Base-by-base conservation (phyloP, 2,329 filamentous ascomycete genomes). In the Penicillium vulpinum region DNA sequence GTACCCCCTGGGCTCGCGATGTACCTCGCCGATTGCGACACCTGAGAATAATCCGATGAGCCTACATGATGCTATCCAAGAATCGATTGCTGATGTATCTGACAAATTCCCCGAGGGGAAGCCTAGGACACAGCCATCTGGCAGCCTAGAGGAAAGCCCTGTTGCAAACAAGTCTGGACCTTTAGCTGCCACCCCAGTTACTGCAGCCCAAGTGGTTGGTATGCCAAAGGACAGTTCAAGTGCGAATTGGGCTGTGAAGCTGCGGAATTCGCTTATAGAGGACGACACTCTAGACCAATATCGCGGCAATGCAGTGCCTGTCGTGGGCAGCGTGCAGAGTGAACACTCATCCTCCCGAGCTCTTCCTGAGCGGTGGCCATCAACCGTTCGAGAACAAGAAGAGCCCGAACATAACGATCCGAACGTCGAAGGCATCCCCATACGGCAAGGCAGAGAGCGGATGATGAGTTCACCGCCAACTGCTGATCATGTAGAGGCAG, bases 1-100 rank as follows among this genome's bases (percentile, higher is more conserved):
- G 1, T 78, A 79, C 48, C 77, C 77, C 3, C 75, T 74, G 62
- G 71, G 70, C 51, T 67, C 73, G 15, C 71, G 76, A 22, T 71
- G 77, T 5, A 76, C 70, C 38, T 79, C 78, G 16, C 77, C 77
- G 5, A 66, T 66, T 16, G 52, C 62, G 2, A 47, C 60, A 2
- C 18, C 48, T 13, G 65, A 66, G 41, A 63, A 66, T 56, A 58
- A 54, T 15, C 55, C 55, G 46, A 63, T 48, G 54, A 61, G 13
- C 51, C 60, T 58, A 11, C 52, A 59, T 9, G 48, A 51, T 28
- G 61, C 62, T 41, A 58, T 65, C 18, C 68, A 72, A 41, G 59
- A 70, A 22, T 55, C 62, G 4, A 48, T 70, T 10, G 55, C 61
- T 18, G 62, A 68, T 21, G 58, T 64, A 35, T 59, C 65, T 13